These are phyloP conservation scores for Petunia axillaris DNA, from an alignment of 257 asterid genomes.

Conservation along the genomic window DNA sequence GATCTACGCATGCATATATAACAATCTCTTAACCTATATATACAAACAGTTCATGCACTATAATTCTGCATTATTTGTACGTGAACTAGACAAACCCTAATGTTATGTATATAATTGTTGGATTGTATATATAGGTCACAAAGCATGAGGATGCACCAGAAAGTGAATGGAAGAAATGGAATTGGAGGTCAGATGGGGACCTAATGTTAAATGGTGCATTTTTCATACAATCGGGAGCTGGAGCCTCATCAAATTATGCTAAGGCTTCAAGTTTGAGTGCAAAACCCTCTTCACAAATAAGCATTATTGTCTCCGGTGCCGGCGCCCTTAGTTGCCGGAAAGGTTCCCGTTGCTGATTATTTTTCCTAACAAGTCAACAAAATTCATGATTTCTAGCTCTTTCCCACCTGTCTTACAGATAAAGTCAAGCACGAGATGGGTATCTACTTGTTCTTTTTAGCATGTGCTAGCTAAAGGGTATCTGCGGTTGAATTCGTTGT, in stretches of 20 bases:
- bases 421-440: too few species aligned
- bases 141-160: constrained; percentile 62
- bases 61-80: background rate
- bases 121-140: constrained; percentile 45
- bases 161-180: constrained; percentile 64
- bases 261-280: constrained; percentile 73
- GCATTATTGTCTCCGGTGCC: constrained; percentile 47
- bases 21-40: too few species aligned
- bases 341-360: constrained; percentile 48
- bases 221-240: constrained; percentile 51
- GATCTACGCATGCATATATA: too few species aligned
- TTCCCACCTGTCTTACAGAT: too few species aligned
- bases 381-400: too few species aligned
- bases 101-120: background rate
- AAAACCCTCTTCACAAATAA: constrained; percentile 49
- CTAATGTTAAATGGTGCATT: constrained; percentile 71
- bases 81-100: background rate
- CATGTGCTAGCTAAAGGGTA: too few species aligned
- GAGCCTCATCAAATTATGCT: constrained; percentile 56
- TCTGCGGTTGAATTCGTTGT: background rate
- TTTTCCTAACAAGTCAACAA: constrained; percentile 25
- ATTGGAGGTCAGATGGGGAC: constrained; percentile 70
- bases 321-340: constrained; percentile 54
- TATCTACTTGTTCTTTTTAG: constrained; percentile 30
- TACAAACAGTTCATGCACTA: too few species aligned